Evolutionary conservation across 495 filamentous ascomycete species (phyloP), one percentile per base, ranked within the genome.

Genomic region (Podospora anserina): DNA sequence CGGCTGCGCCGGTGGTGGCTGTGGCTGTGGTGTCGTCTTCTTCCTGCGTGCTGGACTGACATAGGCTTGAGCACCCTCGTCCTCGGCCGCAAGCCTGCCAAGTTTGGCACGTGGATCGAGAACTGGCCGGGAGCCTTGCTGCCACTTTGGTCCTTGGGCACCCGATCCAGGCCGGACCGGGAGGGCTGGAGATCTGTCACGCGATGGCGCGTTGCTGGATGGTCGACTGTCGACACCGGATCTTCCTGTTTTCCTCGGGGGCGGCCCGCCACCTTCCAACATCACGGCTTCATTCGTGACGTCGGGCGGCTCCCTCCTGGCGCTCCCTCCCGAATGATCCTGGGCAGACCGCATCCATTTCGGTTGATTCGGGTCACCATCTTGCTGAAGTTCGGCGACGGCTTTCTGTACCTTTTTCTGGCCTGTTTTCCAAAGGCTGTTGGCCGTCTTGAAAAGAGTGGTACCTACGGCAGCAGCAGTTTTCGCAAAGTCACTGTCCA

Each of bases 381-480:
- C 85, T 60, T 85, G 83, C 62, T 97, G 94, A 69, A 97, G 90
- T 20, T 99, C 95, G 18, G 92, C 87, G 16, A 99, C 92, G 16
- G 92, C 95, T 76, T 93, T 93, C 74, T 96, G 94, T n/a, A 98
- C 88, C 75, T 91, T 94, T 78, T 96, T 98, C 71, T 91, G 92
- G 2, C 93, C 89, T 5, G 89, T 90, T 77, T 97, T 99, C 95
- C 95, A 99, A 2, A 98, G 77, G 2, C 90, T 91, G 70, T 93
- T 94, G 1, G 96, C 95, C n/a, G 92, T 92, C 75, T 98, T 98
- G 74, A 97, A 86, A 15, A 98, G 77, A 69, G 87, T 96, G 39
- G 84, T 91, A 19, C 95, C 90, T 74, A 97, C 83, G 67, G 91
- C 90, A 15, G 92, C 88, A 13, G 95, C 95, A 18, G 89, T 83